Evolutionary conservation across 805 yeast genomes (phyloP), one percentile per base, ranked within the genome.

Genomic region (Saccharomyces eubayanus): DNA sequence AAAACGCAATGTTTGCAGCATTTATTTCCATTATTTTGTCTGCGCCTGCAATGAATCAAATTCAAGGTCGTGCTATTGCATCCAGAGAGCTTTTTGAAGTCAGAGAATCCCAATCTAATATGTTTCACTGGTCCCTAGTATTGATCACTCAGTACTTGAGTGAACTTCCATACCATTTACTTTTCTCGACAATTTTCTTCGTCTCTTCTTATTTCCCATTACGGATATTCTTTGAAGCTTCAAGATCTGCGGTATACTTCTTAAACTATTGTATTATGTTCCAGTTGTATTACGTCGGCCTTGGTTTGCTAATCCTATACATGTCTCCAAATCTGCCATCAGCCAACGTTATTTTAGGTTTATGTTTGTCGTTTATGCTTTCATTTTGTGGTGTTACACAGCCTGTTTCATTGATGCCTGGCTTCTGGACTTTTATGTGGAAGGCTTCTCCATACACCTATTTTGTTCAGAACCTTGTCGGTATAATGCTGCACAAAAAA

Each of bases 381-480:
- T 72, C 83, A 24, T 86, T 87, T 72, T 77, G 87, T 67, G 89
- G 91, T 72, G 84, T 85, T 53, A 73, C 83, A 55, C 88, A 83
- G 62, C 80, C 83, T 16, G 71, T 71, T 6, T 45, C 56, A 2
- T 70, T 75, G 51, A 78, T 87, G 83, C 94, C 95, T 11, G 83
- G 87, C 1, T 88, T 88, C 74, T 88, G 95, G 95, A 82, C 79
- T 48, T 88, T 85, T 67, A 85, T 88, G 90, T 84, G 86, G 79
- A 79, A 85, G 59, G 76, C 75, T 21, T 83, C 88, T 28, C 95
- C 87, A 9, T 78, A 78, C 69, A 85, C 92, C 1, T 88, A 88
- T 64, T 80, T 84, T 66, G 73, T 87, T 55, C 82, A 80, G 57
- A 74, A 80, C 51, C 73, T 85, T 56, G 72, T 83, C 47, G 74